These are phyloP conservation scores for Symbiodinium natans DNA, from an alignment of 73 alveolate species.

Conservation along the genomic window DNA sequence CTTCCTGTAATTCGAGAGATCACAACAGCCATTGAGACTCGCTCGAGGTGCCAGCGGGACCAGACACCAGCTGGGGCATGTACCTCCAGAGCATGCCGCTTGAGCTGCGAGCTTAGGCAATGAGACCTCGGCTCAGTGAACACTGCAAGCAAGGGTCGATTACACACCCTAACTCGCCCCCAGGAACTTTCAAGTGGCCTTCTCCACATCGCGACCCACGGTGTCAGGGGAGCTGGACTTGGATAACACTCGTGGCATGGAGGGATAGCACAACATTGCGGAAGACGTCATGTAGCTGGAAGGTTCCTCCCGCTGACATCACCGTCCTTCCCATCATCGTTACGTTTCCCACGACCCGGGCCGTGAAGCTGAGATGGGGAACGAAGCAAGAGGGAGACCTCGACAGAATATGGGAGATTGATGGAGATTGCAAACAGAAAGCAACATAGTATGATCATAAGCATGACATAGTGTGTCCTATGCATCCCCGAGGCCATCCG, in stretches of 20 bases:
- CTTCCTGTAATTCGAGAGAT: too few relatives aligned
- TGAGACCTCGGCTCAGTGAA: background rate
- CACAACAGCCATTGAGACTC: too few relatives aligned
- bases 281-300: background rate
- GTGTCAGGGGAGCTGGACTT: background rate
- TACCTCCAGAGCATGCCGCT: conserved; percentile 70
- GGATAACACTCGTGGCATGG: background rate
- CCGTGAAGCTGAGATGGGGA: background rate
- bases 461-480: too few relatives aligned
- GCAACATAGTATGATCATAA: background rate
- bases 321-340: conserved; percentile 71
- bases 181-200: conserved; percentile 65
- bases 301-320: conserved; percentile 76
- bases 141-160: background rate
- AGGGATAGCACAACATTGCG: background rate
- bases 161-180: background rate
- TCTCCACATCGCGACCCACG: conserved; percentile 72
- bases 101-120: background rate
- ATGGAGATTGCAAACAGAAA: background rate
- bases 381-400: too few relatives aligned
- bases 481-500: conserved; percentile 45
- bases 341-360: conserved; percentile 76
- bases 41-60: conserved; percentile 46
- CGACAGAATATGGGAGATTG: too few relatives aligned
- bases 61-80: conserved; percentile 88